Base-by-base conservation (phyloP, 2,329 filamentous ascomycete genomes). In the Trichoderma asperellum region DNA sequence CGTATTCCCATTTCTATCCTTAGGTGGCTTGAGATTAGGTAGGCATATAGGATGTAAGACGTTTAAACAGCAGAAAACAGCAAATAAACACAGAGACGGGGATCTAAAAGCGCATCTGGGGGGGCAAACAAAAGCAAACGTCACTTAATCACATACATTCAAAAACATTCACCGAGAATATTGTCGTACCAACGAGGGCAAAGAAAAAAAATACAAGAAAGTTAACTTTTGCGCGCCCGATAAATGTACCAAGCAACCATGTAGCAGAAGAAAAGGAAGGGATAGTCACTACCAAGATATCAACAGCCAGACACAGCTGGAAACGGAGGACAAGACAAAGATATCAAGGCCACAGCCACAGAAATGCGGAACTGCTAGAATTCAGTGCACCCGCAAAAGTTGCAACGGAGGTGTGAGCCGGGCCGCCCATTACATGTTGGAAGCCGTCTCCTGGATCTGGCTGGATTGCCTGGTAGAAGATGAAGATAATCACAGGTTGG, bases 81-180 rank as follows among this genome's bases (percentile, higher is more conserved):
- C 61, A 64, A 64, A 64, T 55, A 43, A 43, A 52, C 49, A 64
- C 35, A 56, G 24, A 40, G 18, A 27, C 10, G 32, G 49, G 34
- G 18, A 56, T 29, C 14, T 24, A 16, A 40, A 56, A 14, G 12
- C 55, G 34, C 16, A 12, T 14, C 27, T 35, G 43, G 14, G 43
- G 14, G 43, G 29, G 55, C 63, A 67, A 67, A 58, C 63, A 59
- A 59, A 58, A 18, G 29, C 37, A 37, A 49, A 35, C 14, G 34
- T 21, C 49, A 64, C 61, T 56, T 53, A 32, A 64, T 56, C 61
- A 64, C 61, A 34, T 18, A 43, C 35, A 18, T 35, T 27, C 5
- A 24, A 37, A 18, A 16, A 11, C 35, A 35, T 56, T n/a, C 27
- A 16, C n/a, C 21, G 12, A 27, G 27, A 4, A 18, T 37, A 8